These are phyloP conservation scores for Pichia manshurica DNA, from an alignment of 805 yeast species.

Conservation along the genomic window DNA sequence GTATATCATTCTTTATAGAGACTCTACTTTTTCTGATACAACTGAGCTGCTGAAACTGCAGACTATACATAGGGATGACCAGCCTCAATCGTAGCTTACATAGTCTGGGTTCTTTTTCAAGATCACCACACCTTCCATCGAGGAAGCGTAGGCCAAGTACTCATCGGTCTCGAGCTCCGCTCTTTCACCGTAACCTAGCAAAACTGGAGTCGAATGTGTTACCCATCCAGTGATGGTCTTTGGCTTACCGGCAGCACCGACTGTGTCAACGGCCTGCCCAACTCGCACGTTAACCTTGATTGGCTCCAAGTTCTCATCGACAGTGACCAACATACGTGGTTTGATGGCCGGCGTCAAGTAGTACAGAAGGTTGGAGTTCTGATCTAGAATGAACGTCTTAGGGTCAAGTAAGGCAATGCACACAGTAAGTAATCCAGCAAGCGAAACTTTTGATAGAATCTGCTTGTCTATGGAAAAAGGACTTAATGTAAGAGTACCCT, in stretches of 20 bases:
- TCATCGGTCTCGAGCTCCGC: constrained; percentile 96
- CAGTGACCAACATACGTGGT: constrained; percentile 89
- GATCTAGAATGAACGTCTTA: constrained; percentile 67
- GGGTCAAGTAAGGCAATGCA: constrained; percentile 84
- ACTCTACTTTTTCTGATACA: no score
- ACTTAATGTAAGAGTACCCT: constrained; percentile 85
- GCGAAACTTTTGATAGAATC: constrained; percentile 78
- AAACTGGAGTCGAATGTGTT: constrained; percentile 95
- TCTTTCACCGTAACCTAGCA: constrained; percentile 88
- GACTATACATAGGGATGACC: neutral
- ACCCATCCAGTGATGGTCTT: constrained; percentile 99
- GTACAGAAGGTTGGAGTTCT: constrained; percentile 73
- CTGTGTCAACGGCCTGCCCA: constrained; percentile 98
- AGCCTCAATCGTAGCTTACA: constrained; percentile 36
- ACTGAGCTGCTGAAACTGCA: neutral
- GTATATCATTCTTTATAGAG: no score
- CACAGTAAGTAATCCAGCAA: constrained; percentile 84
- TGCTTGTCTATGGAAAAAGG: constrained; percentile 88
- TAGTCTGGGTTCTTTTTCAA: constrained; percentile 85
- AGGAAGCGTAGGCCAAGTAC: constrained; percentile 72
- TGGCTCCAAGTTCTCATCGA: constrained; percentile 86
- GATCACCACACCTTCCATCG: constrained; percentile 90
- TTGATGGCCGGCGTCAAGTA: constrained; percentile 82
- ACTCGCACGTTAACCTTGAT: constrained; percentile 94
- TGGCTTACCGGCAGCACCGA: constrained; percentile 99